A percentile compares a stretch with the other conserved stretches of the same genome.
These are phyloP conservation scores for Phytophthora tubulina DNA, from an alignment of 352 stramenopile species.

Conservation along the genomic window DNA sequence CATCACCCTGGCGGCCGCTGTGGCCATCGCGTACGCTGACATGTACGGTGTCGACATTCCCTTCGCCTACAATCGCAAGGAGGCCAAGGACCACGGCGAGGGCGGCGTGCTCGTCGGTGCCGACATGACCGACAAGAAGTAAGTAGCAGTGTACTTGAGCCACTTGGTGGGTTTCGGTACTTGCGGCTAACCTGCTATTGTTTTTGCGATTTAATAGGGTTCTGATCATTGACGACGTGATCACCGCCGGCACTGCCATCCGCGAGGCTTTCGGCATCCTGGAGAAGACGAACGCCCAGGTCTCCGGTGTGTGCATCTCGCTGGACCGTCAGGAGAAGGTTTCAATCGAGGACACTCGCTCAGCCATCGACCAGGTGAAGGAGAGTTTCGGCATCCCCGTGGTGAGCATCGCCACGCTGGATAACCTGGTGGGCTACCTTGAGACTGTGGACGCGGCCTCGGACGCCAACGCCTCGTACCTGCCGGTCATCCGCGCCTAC, in stretches of 20 bases:
- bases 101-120: slow-evolving; percentile 96
- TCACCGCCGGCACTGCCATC: slow-evolving; percentile 99
- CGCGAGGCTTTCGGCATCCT: slow-evolving; percentile 95
- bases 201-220: slow-evolving; percentile 66
- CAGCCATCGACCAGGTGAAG: slow-evolving; percentile 94
- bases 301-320: slow-evolving; percentile 97
- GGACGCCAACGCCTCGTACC: slow-evolving; percentile 69
- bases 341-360: slow-evolving; percentile 92
- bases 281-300: slow-evolving; percentile 90
- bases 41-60: slow-evolving; percentile 93
- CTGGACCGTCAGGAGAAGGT: slow-evolving; percentile 98
- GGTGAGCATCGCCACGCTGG: slow-evolving; percentile 95
- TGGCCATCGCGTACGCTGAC: slow-evolving; percentile 94
- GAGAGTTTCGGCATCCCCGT: slow-evolving; percentile 93
- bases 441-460: slow-evolving; percentile 53
- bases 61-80: slow-evolving; percentile 99
- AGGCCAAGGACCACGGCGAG: slow-evolving; percentile 99
- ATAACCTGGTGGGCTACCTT: slow-evolving; percentile 93
- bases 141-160: slow-evolving; percentile 14
- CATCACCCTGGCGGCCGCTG: slow-evolving; percentile 96
- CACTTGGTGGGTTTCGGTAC: background rate
- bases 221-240: slow-evolving; percentile 99
- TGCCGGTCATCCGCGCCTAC: slow-evolving; percentile 81
- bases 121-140: slow-evolving; percentile 95
- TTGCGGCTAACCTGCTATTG: slow-evolving; percentile 5